Evolutionary conservation across 2,329 filamentous ascomycete species (phyloP).

Genomic region (Didymella pinodella): DNA sequence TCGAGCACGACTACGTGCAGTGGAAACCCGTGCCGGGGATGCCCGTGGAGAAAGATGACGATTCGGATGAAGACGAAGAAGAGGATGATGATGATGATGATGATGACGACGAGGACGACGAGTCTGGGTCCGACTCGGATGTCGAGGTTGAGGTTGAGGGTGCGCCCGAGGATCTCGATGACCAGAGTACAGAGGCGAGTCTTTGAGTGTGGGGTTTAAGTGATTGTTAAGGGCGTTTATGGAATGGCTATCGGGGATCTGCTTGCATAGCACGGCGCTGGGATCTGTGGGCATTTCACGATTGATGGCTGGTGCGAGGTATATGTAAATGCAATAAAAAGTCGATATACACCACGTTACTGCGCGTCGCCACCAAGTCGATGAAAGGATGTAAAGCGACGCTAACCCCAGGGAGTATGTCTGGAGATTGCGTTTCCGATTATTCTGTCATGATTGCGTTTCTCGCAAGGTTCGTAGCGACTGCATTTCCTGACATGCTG

Average conservation of each 20-base stretch:
- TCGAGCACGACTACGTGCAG: conserved; percentile 65
- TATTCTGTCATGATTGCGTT: no score
- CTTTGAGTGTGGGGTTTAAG: background rate
- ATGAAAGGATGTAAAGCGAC: no score
- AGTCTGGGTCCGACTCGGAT: conserved; percentile 44
- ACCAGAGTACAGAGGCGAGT: conserved; percentile 24
- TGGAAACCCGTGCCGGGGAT: conserved; percentile 51
- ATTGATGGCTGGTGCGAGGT: background rate
- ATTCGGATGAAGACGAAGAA: conserved; percentile 32
- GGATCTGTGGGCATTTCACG: background rate
- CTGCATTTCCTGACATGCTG: background rate
- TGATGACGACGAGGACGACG: conserved; percentile 27
- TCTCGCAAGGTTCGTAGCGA: background rate
- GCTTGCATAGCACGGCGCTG: conserved; percentile 21
- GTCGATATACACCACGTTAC: background rate
- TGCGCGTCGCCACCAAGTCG: background rate
- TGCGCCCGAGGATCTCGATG: conserved; percentile 21
- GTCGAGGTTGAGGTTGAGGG: conserved; percentile 3
- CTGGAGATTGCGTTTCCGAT: no score
- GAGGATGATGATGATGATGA: conserved; percentile 26
- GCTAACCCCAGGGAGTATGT: no score
- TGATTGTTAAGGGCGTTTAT: no score
- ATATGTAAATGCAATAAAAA: conserved; percentile 5
- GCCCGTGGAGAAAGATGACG: conserved; percentile 55
- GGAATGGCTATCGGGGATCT: background rate